Base-by-base conservation (phyloP, 805 yeast species). In the Candida patagonica region DNA sequence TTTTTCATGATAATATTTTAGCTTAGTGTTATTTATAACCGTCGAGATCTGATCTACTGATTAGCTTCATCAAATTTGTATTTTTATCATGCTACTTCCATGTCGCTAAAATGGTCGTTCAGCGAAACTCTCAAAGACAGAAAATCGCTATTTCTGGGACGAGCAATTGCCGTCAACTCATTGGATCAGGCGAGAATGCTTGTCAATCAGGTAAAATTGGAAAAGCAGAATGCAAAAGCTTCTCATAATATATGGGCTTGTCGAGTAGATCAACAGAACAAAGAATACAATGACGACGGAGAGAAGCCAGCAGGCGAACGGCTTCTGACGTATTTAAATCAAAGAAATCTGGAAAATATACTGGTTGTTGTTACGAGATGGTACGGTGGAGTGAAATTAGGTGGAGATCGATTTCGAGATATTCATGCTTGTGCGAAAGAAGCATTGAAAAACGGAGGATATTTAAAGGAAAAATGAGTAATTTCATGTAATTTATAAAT, bases 221-320 rank as follows among this genome's bases (percentile, higher is more conserved):
- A 88, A 52, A 71, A 75, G 26, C 80, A 76, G 57, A 68, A 92
- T 12, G 59, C 76, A 6, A 69, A 71, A 45, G 79, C 96, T 0
- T 57, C 71, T 1, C 97, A 89, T 59, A 79, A 80, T 44, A 89
- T 92, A 78, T 72, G 77, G 13, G 92, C 95, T 0, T 88, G 89
- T 80, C 65, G 97, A 46, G 80, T 92, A 2, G 62, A 61, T 21
- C 34, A 35, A 1, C 34, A 42, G 17, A 83, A 78, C 0, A 71
- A 75, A 0, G 67, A 70, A 26, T 87, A 84, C 51, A 96, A 89
- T 54, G 97, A 92, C 57, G 98, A 89, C 55, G 98, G 98, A 2
- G 98, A 92, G 55, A 71, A 94, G 0, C 97, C 97, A 0, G 95
- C 97, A 0, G 98, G 98, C 7, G 76, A 88, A 4, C 66, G 96